Conservation (phyloP, 2,329 filamentous ascomycete genomes). For the Scolecobasidium constrictum region DNA sequence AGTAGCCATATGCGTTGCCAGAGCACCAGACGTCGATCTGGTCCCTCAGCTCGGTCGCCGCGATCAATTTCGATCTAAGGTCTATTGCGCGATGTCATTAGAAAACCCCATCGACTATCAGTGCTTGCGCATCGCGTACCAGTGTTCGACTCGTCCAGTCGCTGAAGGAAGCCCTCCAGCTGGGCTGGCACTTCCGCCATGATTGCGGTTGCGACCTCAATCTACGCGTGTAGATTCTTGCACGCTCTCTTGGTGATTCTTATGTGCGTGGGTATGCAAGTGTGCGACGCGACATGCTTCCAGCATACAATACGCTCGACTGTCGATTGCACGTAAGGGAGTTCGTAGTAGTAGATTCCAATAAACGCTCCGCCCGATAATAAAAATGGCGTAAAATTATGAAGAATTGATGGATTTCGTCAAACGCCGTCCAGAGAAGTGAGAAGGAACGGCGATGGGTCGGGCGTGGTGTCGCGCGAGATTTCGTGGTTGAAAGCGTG, state of each 20-base stretch:
- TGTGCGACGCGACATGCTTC: neutral
- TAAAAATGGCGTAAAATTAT: neutral
- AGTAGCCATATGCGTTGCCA: slow-evolving; percentile 64
- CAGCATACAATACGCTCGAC: neutral
- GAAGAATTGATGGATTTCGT: neutral
- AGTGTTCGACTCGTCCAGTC: slow-evolving; percentile 4
- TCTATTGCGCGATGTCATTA: too few species aligned
- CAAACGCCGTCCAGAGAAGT: neutral
- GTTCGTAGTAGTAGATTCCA: neutral
- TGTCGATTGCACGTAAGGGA: too few species aligned
- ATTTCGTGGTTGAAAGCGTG: too few species aligned
- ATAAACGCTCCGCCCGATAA: neutral
- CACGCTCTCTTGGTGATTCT: too few species aligned
- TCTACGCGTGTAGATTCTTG: too few species aligned
- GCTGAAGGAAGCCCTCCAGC: slow-evolving; percentile 5
- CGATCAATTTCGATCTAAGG: slow-evolving; percentile 67
- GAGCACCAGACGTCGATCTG: slow-evolving; percentile 75
- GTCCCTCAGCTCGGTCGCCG: slow-evolving; percentile 80
- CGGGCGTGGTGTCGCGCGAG: too few species aligned
- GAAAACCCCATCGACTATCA: too few species aligned
- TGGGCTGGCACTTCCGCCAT: slow-evolving; percentile 6
- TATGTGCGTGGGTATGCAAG: too few species aligned
- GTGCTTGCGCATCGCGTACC: neutral
- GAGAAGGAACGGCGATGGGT: neutral
- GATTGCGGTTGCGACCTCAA: slow-evolving; percentile 1